Evolutionary conservation across 164 flowering plant species (phyloP), one percentile per base, ranked within the genome.

Genomic region (Vitis riparia): DNA sequence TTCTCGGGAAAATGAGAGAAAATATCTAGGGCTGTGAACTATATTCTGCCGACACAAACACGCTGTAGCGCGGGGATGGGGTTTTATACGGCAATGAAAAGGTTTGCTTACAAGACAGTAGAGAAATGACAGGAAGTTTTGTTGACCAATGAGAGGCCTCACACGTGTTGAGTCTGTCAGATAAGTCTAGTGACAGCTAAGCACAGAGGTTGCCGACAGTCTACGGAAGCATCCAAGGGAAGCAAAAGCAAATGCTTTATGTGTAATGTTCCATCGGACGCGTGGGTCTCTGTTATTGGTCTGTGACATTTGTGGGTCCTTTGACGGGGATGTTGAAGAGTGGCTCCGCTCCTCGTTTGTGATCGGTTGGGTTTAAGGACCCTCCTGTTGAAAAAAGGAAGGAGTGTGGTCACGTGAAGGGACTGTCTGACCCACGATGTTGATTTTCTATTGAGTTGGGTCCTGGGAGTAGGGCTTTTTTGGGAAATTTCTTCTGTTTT

Each of bases 31-130:
- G 27, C 27, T 23, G 27, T 44, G 51, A 7, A 61, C 62, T 15
- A 13, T 71, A 55, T 17, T 65, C 67, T 76, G 82, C 86, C 83
- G 86, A 80, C 86, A 83, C 78, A 66, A 58, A 23, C 66, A 29
- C 56, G 30, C 11, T 48, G 65, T 37, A 44, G 15, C 3, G 65
- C n/a, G 66, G 29, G 17, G 71, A 14, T 15, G n/a, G 50, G 50
- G 48, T 30, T 44, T 53, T 70, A 29, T 37, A 53, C 49, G 8
- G 49, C n/a, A 37, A 9, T 16, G 67, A 37, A 30, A 30, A 47
- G 30, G 19, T 32, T 16, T 17, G 30, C 8, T 23, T 23, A 23
- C 27, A 29, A 11, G 29, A 49, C 37, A 55, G 66, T 60, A 27
- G 44, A 19, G n/a, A 65, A 27, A 14, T 48, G 66, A 53, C 37